phyloP scores from a whole-genome alignment of 805 yeast genomes.

The Wickerhamiella allomyrinae region DNA sequence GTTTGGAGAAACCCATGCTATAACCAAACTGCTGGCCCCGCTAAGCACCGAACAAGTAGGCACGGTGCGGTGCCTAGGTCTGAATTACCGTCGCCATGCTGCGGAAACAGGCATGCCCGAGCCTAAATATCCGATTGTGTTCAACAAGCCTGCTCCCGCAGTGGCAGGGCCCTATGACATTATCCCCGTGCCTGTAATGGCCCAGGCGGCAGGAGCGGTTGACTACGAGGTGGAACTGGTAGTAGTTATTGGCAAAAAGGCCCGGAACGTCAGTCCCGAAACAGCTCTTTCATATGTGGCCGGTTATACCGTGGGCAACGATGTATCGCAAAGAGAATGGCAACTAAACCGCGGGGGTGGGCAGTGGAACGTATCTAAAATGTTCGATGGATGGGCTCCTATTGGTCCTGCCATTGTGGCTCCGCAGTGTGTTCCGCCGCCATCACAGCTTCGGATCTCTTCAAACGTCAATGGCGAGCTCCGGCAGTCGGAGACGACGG shows the following conservation, averaged over 20 bases:
- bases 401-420: conserved; percentile 41
- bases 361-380: conserved; percentile 39
- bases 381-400: conserved; percentile 45
- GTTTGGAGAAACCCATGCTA: conserved; percentile 26
- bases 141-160: conserved; percentile 37
- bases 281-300: conserved; percentile 35
- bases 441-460: conserved; percentile 26
- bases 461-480: conserved; percentile 35
- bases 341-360: conserved; percentile 39
- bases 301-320: conserved; percentile 43
- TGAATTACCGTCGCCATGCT: conserved; percentile 35
- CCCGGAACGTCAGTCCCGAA: conserved; percentile 29
- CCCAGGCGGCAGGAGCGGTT: conserved; percentile 23
- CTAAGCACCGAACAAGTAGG: conserved; percentile 26
- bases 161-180: conserved; percentile 31
- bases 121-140: conserved; percentile 37
- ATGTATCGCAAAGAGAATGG: conserved; percentile 45
- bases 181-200: conserved; percentile 27
- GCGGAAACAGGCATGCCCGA: conserved; percentile 29
- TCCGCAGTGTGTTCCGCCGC: conserved; percentile 20
- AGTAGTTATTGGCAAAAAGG: conserved; percentile 38
- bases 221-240: conserved; percentile 45
- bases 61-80: conserved; percentile 36
- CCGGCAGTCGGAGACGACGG: conserved; percentile 33
- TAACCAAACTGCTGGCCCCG: conserved; percentile 30